A percentile compares a stretch with the other conserved stretches of the same genome.
phyloP scores from a whole-genome alignment of 371 early-diverging fungal species.

The Mucor irregularis region DNA sequence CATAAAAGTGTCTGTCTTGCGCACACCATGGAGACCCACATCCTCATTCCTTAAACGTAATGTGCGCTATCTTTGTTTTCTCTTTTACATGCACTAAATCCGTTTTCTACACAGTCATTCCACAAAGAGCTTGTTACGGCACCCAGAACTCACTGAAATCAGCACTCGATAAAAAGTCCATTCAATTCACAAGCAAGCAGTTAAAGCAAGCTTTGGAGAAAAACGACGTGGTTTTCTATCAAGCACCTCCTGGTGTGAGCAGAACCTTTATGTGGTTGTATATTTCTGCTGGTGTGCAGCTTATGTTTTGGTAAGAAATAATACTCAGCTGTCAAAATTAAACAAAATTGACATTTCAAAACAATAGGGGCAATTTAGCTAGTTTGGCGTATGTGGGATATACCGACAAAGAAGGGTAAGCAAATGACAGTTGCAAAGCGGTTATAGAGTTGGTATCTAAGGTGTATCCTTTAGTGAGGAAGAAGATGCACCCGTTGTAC shows the following conservation, averaged over 20 bases:
- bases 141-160: conserved; percentile 11
- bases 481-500: conserved; percentile 38
- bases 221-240: conserved; percentile 46
- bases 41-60: too few relatives aligned
- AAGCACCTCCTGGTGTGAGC: conserved; percentile 37
- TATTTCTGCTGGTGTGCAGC: conserved; percentile 51
- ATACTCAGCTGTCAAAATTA: not conserved
- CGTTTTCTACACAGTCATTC: too few relatives aligned
- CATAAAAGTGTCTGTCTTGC: too few relatives aligned
- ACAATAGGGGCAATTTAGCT: conserved; percentile 50
- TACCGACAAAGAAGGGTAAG: conserved; percentile 39
- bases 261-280: conserved; percentile 49
- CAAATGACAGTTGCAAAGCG: not conserved
- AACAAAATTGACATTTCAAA: not conserved
- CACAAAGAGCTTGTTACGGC: not conserved
- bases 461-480: conserved; percentile 25
- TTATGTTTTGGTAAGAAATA: conserved; percentile 46
- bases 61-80: too few relatives aligned
- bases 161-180: conserved; percentile 20
- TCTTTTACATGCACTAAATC: too few relatives aligned
- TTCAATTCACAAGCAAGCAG: conserved; percentile 31
- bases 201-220: conserved; percentile 35
- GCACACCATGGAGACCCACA: too few relatives aligned
- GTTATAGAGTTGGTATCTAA: too few relatives aligned
- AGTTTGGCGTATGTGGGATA: conserved; percentile 49